These are phyloP conservation scores for Peronospora belbahrii DNA, from an alignment of 352 stramenopile genomes.

Conservation along the genomic window DNA sequence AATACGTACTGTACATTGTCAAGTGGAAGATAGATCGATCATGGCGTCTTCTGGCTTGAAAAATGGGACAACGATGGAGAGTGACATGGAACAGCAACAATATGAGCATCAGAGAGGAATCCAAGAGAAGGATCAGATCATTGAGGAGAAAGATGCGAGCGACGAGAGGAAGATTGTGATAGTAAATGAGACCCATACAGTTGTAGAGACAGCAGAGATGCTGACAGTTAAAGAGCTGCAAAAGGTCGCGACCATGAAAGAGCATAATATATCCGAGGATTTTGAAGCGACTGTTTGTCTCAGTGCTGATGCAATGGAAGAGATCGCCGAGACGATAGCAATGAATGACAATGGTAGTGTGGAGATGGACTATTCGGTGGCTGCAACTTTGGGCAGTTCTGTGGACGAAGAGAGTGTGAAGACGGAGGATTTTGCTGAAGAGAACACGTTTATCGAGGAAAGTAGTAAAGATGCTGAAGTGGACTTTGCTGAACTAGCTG, in stretches of 20 bases:
- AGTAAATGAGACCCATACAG: background rate
- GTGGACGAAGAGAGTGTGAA: constrained; percentile 18
- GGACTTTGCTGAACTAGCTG: constrained; percentile 19
- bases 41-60: constrained; percentile 12
- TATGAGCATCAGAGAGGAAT: background rate
- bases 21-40: background rate
- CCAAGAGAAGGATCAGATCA: background rate
- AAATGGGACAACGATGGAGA: constrained; percentile 1
- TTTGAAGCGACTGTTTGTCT: background rate
- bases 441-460: constrained; percentile 11
- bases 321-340: constrained; percentile 4
- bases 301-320: constrained; percentile 4
- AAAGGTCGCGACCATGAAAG: background rate
- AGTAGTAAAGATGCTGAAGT: constrained; percentile 11
- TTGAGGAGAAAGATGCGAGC: too few relatives aligned
- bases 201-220: background rate
- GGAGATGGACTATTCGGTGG: constrained; percentile 17
- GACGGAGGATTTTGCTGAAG: constrained; percentile 17
- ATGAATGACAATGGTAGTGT: background rate
- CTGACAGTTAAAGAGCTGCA: background rate
- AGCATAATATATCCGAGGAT: background rate
- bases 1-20: constrained; percentile 1
- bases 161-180: too few relatives aligned
- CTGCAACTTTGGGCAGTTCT: constrained; percentile 19
- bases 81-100: background rate